Evolutionary conservation across 1,284 basidiomycete species (phyloP).

Genomic region (Coniophora puteana): DNA sequence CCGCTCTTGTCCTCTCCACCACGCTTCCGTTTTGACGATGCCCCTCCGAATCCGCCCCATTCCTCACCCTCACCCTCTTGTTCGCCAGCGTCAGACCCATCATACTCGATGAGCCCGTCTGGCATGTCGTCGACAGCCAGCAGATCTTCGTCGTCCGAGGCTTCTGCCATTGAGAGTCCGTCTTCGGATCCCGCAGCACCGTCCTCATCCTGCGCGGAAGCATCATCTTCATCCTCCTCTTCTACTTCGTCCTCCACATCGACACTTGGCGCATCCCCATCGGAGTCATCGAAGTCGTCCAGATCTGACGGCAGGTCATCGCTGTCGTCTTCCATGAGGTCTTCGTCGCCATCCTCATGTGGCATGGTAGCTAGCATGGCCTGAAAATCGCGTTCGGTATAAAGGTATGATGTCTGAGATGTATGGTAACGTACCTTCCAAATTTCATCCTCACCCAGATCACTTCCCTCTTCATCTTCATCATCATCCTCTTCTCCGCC

Average conservation of each 20-base stretch:
- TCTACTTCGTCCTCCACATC: slow-evolving; percentile 34
- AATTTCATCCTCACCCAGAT: slow-evolving; percentile 64
- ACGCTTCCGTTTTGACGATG: slow-evolving; percentile 49
- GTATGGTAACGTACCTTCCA: slow-evolving; percentile 66
- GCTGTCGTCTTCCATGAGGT: slow-evolving; percentile 38
- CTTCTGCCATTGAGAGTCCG: slow-evolving; percentile 55
- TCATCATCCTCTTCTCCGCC: slow-evolving; percentile 37
- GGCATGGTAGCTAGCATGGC: slow-evolving; percentile 85
- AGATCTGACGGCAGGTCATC: slow-evolving; percentile 36
- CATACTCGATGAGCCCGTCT: slow-evolving; percentile 55
- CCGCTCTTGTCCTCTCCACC: slow-evolving; percentile 42
- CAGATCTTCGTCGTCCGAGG: slow-evolving; percentile 66
- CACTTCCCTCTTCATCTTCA: slow-evolving; percentile 43
- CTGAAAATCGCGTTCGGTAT: slow-evolving; percentile 33
- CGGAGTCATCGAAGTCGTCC: slow-evolving; percentile 29
- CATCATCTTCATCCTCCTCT: slow-evolving; percentile 18
- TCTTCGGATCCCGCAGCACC: slow-evolving; percentile 29
- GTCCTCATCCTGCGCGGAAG: slow-evolving; percentile 19
- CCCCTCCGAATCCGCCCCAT: slow-evolving; percentile 47
- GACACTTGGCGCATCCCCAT: too few species aligned
- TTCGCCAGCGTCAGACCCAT: slow-evolving; percentile 41
- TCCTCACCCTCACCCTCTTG: slow-evolving; percentile 45
- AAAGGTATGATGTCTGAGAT: neutral
- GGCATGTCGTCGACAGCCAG: slow-evolving; percentile 54
- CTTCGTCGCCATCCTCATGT: slow-evolving; percentile 43